Percentiles rank a stretch among this genome's conserved stretches.
Conservation (phyloP, 208 protist genomes). For the Willaertia magna region DNA sequence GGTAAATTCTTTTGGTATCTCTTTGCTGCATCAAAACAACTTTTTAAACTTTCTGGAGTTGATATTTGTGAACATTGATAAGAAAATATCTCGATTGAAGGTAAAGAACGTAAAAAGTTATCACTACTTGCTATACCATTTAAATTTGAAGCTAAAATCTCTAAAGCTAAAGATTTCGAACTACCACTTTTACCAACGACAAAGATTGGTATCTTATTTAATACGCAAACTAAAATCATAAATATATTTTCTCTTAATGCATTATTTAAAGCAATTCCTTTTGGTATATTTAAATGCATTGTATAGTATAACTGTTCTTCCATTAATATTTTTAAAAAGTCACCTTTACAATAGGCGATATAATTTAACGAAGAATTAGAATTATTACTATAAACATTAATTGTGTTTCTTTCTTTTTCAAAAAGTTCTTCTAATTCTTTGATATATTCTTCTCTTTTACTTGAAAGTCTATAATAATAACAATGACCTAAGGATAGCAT, state of each 20-base stretch:
- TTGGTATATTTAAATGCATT: not conserved
- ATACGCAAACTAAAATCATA: constrained; percentile 41
- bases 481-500: not conserved
- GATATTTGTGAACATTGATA: constrained; percentile 45
- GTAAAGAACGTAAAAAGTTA: constrained; percentile 29
- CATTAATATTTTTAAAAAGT: not conserved
- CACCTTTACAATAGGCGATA: not conserved
- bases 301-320: not conserved
- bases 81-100: constrained; percentile 29
- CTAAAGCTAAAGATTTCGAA: constrained; percentile 45
- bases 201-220: constrained; percentile 47
- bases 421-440: not conserved
- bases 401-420: not conserved
- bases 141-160: constrained; percentile 35
- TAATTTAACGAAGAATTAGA: no score
- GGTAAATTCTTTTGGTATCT: constrained; percentile 22
- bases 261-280: constrained; percentile 43
- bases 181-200: constrained; percentile 52
- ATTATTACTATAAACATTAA: not conserved
- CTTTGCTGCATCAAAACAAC: constrained; percentile 34
- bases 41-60: constrained; percentile 37
- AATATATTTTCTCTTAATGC: constrained; percentile 54
- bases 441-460: not conserved
- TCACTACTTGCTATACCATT: constrained; percentile 23
- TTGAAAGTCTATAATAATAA: not conserved